phyloP scores from a whole-genome alignment of 192 early-diverging fungal genomes.

The Coemansia sp. region DNA sequence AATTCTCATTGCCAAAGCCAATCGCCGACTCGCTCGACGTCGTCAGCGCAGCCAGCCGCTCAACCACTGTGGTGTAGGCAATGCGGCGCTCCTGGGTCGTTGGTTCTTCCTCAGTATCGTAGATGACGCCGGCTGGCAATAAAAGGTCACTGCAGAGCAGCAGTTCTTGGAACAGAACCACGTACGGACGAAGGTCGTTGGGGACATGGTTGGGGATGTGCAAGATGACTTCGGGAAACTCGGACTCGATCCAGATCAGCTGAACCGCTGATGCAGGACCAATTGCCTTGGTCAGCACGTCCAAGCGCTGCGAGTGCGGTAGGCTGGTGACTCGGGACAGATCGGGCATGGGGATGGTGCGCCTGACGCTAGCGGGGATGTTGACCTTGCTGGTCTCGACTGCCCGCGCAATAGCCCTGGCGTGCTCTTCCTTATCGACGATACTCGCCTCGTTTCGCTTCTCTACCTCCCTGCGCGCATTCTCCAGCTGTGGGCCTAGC shows the following conservation, averaged over 20 bases:
- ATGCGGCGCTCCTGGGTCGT: conserved; percentile 10
- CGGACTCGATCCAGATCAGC: conserved; percentile 65
- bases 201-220: conserved; percentile 58
- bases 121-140: conserved; percentile 50
- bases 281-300: conserved; percentile 4
- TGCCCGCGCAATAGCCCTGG: conserved; percentile 49
- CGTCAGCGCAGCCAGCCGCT: conserved; percentile 51
- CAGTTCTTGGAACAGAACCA: conserved; percentile 77
- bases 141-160: conserved; percentile 60
- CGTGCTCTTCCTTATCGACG: conserved; percentile 38
- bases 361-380: conserved; percentile 56
- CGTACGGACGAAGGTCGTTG: conserved; percentile 61
- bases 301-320: conserved; percentile 12
- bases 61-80: conserved; percentile 32
- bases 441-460: conserved; percentile 18
- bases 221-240: conserved; percentile 61
- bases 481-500: conserved; percentile 25
- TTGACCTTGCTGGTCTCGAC: conserved; percentile 32
- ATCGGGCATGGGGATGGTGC: conserved; percentile 55
- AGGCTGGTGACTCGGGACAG: conserved; percentile 10
- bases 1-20: conserved; percentile 50
- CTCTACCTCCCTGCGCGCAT: conserved; percentile 24
- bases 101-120: conserved; percentile 17
- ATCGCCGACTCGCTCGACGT: conserved; percentile 46
- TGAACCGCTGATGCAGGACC: conserved; percentile 58